Evolutionary conservation across 768 basidiomycete species (phyloP).

Genomic region (Rhodocollybia butyracea): DNA sequence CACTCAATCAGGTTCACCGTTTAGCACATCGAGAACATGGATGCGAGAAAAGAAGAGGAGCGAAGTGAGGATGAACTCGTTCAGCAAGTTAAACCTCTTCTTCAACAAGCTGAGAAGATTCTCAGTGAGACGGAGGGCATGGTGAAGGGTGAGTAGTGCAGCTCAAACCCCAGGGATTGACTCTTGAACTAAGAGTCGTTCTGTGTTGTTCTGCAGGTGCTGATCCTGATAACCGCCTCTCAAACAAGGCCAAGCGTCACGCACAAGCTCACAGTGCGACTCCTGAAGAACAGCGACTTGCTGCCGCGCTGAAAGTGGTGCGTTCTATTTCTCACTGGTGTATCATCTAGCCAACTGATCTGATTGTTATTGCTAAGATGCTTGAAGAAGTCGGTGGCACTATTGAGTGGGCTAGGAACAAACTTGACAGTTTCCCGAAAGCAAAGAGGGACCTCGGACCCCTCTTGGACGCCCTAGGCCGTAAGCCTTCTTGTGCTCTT

Average conservation of each 20-base stretch:
- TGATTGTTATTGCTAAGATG: constrained; percentile 17
- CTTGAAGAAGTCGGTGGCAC: constrained; percentile 34
- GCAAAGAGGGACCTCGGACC: constrained; percentile 36
- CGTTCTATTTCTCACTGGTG: constrained; percentile 1
- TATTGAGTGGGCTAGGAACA: constrained; percentile 34
- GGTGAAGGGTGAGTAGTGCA: too few relatives aligned
- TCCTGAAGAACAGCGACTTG: constrained; percentile 34
- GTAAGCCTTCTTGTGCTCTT: constrained; percentile 17
- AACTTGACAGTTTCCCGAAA: constrained; percentile 33
- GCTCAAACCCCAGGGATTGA: too few relatives aligned
- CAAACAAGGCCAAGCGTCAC: constrained; percentile 31
- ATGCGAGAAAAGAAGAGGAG: constrained; percentile 32
- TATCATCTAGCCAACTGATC: neutral
- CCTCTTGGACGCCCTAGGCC: constrained; percentile 31
- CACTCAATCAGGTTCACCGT: neutral
- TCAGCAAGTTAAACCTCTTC: constrained; percentile 30
- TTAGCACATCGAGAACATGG: constrained; percentile 33
- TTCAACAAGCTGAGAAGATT: constrained; percentile 35
- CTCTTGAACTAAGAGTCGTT: too few relatives aligned
- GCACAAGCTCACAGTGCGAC: constrained; percentile 32
- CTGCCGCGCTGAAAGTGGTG: constrained; percentile 34
- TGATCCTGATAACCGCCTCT: constrained; percentile 33
- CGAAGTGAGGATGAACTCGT: constrained; percentile 31
- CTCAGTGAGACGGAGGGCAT: constrained; percentile 35
- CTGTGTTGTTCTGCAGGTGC: too few relatives aligned